Evolutionary conservation across 2,329 filamentous ascomycete species (phyloP).

Genomic region (Balansia obtecta): DNA sequence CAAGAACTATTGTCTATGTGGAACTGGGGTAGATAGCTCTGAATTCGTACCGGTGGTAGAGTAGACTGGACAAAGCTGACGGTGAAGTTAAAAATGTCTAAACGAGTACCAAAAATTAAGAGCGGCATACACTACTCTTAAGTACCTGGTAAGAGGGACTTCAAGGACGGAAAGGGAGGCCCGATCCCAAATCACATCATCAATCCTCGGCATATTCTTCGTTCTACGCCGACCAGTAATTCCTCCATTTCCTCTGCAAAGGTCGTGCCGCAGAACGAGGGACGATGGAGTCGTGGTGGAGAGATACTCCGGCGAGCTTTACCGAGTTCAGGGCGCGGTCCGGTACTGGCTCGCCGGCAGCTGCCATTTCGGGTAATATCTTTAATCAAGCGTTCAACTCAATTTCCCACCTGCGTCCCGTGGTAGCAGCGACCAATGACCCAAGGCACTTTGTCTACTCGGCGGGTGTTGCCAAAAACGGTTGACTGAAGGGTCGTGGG

Average conservation of each 20-base stretch:
- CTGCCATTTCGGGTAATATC: constrained; percentile 1
- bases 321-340: neutral
- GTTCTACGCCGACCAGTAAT: neutral
- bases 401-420: neutral
- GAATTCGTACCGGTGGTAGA: neutral
- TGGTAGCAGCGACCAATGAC: neutral
- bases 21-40: no score
- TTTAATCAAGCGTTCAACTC: neutral
- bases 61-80: neutral
- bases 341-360: neutral
- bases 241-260: neutral
- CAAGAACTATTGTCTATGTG: no score
- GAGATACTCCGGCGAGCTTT: constrained; percentile 3
- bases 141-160: neutral
- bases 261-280: neutral
- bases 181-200: neutral
- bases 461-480: constrained; percentile 3
- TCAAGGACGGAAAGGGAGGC: neutral
- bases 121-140: neutral
- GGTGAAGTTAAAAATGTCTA: neutral
- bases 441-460: neutral
- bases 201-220: neutral
- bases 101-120: neutral
- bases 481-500: neutral
- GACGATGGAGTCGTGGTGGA: constrained; percentile 2